Evolutionary conservation across 2,329 filamentous ascomycete genomes (phyloP), one percentile per base, ranked within the genome.

Genomic region (Pseudogymnoascus sp.): DNA sequence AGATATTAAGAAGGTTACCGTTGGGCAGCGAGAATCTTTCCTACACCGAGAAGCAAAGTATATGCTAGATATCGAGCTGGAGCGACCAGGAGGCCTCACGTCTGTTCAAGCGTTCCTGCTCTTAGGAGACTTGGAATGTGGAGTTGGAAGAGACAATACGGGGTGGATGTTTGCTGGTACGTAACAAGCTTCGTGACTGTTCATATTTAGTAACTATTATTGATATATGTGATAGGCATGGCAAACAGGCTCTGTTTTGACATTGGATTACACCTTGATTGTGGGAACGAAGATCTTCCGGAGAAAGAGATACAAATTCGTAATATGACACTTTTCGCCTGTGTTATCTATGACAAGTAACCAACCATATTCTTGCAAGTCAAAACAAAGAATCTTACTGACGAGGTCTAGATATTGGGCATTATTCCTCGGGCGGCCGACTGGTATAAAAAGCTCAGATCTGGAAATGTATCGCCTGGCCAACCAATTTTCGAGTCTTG

Each of bases 161-260:
- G 81, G 81, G 2, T 83, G 81, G 81, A 79, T 83, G 73, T 83
- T 83, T 69, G 77, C 78, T 4, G 80, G 80, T 74, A 70, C 75
- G 74, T 72, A 68, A 62, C 21, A 31, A 16, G 67, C 51, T 21
- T 36, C 34, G 34, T 36, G 34, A 36, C 34, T 36, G 34, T 36
- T 36, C 34, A 36, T 36, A 54, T 21, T n/a, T 36, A 61, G 26
- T 67, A 47, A 67, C 64, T 59, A 14, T 31, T 14, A 23, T 26
- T 36, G 34, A 36, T 36, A 36, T 36, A 7, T 47, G n/a, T 36
- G 47, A 34, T 54, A 21, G 42, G 75, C 14, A 79, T 79, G 73
- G 77, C 77, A 18, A 78, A 76, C 66, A 75, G 79, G 2, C 73
- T 80, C 1, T 77, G 77, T 1, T 79, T 80, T 51, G 78, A 80